phyloP scores from a whole-genome alignment of 768 basidiomycete species.

The Coprinopsis sp. region DNA sequence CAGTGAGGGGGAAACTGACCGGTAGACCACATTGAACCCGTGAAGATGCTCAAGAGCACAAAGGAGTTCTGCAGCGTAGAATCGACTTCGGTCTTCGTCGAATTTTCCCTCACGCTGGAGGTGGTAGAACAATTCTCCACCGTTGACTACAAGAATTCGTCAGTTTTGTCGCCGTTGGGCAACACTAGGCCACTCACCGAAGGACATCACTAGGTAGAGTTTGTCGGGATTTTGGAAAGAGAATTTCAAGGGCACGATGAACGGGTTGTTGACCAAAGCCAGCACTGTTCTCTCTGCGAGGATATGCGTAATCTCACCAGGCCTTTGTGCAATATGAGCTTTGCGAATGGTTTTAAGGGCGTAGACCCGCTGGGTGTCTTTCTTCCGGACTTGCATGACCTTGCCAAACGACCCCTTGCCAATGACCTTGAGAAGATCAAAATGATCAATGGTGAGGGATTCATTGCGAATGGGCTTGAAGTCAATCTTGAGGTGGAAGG shows the following conservation, averaged over 20 bases:
- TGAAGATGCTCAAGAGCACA: slow-evolving; percentile 95
- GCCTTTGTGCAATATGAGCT: slow-evolving; percentile 93
- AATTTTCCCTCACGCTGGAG: slow-evolving; percentile 96
- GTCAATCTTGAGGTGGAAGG: slow-evolving; percentile 93
- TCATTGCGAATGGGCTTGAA: slow-evolving; percentile 86
- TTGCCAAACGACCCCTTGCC: slow-evolving; percentile 98
- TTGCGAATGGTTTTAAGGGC: slow-evolving; percentile 98
- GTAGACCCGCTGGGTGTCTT: slow-evolving; percentile 96
- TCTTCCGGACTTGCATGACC: slow-evolving; percentile 99
- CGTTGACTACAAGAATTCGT: slow-evolving; percentile 63
- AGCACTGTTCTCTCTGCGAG: slow-evolving; percentile 95
- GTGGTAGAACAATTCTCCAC: slow-evolving; percentile 97
- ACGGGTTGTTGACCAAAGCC: slow-evolving; percentile 96
- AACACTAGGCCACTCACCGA: slow-evolving; percentile 47
- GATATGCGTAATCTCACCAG: slow-evolving; percentile 97
- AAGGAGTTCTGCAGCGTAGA: slow-evolving; percentile 96
- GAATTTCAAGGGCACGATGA: slow-evolving; percentile 98
- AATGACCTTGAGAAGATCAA: slow-evolving; percentile 96
- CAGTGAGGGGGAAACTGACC: slow-evolving; percentile 41
- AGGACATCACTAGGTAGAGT: slow-evolving; percentile 95
- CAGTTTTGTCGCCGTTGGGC: background rate
- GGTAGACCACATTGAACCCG: slow-evolving; percentile 97
- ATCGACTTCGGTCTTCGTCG: slow-evolving; percentile 87
- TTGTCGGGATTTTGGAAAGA: slow-evolving; percentile 98
- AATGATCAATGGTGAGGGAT: slow-evolving; percentile 89